Percentiles rank a stretch among this genome's conserved stretches.
phyloP scores from a whole-genome alignment of 805 yeast species.

The Candida pseudoglaebosa region DNA sequence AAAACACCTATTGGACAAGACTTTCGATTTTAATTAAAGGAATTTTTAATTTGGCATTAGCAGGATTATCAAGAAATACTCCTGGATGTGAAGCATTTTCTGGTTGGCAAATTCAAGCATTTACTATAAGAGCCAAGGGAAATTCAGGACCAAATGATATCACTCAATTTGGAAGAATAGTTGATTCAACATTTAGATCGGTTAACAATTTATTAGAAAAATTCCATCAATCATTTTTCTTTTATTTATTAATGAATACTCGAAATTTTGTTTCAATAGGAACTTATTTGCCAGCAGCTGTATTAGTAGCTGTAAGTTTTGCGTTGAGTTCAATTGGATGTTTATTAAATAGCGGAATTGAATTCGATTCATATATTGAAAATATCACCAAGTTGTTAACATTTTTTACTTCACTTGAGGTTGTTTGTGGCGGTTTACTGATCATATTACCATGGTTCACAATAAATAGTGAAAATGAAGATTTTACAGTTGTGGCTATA shows the following conservation, averaged over 20 bases:
- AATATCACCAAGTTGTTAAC: slow-evolving; percentile 22
- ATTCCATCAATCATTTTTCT: slow-evolving; percentile 95
- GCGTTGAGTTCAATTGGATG: slow-evolving; percentile 64
- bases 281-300: slow-evolving; percentile 85
- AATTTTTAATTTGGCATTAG: slow-evolving; percentile 59
- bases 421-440: slow-evolving; percentile 19
- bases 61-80: slow-evolving; percentile 57
- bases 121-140: slow-evolving; percentile 72
- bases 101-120: slow-evolving; percentile 93
- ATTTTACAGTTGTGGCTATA: slow-evolving; percentile 10
- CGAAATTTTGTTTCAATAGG: slow-evolving; percentile 85
- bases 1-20: slow-evolving; percentile 51
- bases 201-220: slow-evolving; percentile 90
- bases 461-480: slow-evolving; percentile 10
- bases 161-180: slow-evolving; percentile 85
- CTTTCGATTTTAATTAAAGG: slow-evolving; percentile 59
- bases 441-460: slow-evolving; percentile 23
- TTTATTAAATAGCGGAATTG: slow-evolving; percentile 42
- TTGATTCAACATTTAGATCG: slow-evolving; percentile 83
- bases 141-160: slow-evolving; percentile 62
- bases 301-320: slow-evolving; percentile 63
- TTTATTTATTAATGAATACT: slow-evolving; percentile 79
- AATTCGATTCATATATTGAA: slow-evolving; percentile 16
- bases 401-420: slow-evolving; percentile 26
- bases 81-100: slow-evolving; percentile 88